These are phyloP conservation scores for Fusarium oxysporum DNA, from an alignment of 2,329 filamentous ascomycete species.

Conservation along the genomic window DNA sequence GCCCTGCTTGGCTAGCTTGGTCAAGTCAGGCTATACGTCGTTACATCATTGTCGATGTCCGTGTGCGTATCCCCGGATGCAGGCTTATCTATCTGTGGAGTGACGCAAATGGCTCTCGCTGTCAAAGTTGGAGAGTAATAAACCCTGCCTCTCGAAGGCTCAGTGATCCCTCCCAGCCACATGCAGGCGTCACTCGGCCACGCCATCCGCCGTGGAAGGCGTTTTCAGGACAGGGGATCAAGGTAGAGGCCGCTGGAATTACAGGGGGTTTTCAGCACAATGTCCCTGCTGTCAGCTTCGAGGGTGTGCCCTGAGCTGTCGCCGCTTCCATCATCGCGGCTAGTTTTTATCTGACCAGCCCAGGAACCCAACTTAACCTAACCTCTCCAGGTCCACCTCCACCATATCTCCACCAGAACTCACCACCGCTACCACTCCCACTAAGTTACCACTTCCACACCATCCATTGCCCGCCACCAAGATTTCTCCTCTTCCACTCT, in stretches of 20 bases:
- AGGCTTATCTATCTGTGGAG: conserved; percentile 22
- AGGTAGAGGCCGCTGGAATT: conserved; percentile 20
- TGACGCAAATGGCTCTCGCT: conserved; percentile 40
- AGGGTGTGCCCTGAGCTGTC: conserved; percentile 24
- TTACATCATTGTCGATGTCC: conserved; percentile 31
- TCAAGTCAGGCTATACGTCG: conserved; percentile 11
- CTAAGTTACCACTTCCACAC: conserved; percentile 34
- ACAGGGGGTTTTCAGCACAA: conserved; percentile 15
- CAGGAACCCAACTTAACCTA: conserved; percentile 17
- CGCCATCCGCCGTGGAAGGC: conserved; percentile 31
- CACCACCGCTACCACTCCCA: conserved; percentile 38
- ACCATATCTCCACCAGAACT: conserved; percentile 41
- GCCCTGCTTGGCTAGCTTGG: conserved; percentile 9
- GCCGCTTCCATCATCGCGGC: conserved; percentile 45
- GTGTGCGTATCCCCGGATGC: conserved; percentile 22
- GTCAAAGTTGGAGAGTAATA: conserved; percentile 11
- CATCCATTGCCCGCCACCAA: conserved; percentile 42
- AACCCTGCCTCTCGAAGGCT: conserved; percentile 4
- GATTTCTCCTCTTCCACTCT: conserved; percentile 40
- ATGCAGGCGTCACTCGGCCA: conserved; percentile 32
- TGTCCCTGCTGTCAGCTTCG: conserved; percentile 9
- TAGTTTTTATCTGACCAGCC: conserved; percentile 26
- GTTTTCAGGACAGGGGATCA: conserved; percentile 29
- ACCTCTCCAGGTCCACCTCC: conserved; percentile 41
- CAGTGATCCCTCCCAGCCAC: conserved; percentile 24